Percentiles rank a stretch among this genome's conserved stretches.
phyloP scores from a whole-genome alignment of 345 rosid genomes.

The Hevea brasiliensis region DNA sequence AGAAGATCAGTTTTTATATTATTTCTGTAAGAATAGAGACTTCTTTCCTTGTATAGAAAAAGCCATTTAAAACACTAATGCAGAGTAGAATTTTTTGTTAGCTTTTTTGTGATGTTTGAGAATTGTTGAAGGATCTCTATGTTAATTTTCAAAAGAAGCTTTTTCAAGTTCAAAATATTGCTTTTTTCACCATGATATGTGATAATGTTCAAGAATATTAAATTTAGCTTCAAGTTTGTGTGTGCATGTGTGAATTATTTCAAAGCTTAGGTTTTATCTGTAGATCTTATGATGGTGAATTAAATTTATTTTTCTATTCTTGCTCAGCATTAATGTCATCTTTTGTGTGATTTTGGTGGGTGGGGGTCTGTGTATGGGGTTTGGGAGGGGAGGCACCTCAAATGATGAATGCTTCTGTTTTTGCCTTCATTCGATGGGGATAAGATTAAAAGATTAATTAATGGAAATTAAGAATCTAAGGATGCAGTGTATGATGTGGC shows the following conservation, averaged over 20 bases:
- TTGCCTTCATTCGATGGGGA: not conserved
- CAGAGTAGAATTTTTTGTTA: not conserved
- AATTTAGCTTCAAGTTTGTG: not conserved
- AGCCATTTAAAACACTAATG: not conserved
- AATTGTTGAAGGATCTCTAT: not conserved
- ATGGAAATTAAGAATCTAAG: not conserved
- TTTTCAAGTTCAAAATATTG: not conserved
- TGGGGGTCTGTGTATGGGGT: no score
- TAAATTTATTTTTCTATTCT: not conserved
- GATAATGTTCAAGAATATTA: not conserved
- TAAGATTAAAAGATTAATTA: not conserved
- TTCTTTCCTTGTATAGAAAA: not conserved
- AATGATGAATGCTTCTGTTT: not conserved
- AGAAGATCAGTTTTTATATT: not conserved
- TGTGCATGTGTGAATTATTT: not conserved
- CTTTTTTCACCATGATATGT: not conserved
- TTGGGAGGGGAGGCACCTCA: no score
- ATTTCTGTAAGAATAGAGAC: not conserved
- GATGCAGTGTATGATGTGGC: no score
- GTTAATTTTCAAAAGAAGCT: not conserved
- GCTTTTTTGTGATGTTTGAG: not conserved
- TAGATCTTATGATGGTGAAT: not conserved
- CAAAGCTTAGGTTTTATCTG: no score
- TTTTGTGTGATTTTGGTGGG: no score
- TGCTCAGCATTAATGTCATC: not conserved